A percentile compares a stretch with the other conserved stretches of the same genome.
Evolutionary conservation across 2,329 filamentous ascomycete species (phyloP).

Genomic region (Claviceps spartinae): DNA sequence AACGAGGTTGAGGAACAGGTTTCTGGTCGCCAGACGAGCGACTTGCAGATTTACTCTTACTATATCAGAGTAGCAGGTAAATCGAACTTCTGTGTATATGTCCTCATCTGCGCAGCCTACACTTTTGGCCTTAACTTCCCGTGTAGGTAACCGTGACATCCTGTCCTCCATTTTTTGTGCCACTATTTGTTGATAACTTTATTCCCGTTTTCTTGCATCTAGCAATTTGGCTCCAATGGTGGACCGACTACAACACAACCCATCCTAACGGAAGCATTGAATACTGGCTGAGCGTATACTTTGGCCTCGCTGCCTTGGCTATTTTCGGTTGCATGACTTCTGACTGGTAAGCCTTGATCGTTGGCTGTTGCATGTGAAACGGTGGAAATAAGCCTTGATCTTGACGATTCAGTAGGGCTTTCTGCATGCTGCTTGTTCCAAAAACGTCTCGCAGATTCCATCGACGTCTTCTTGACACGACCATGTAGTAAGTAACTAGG

Average conservation of each 20-base stretch:
- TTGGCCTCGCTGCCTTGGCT: slow-evolving; percentile 6
- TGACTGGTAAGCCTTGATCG: slow-evolving; percentile 6
- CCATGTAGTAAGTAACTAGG: slow-evolving; percentile 13
- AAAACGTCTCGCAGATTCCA: slow-evolving; percentile 12
- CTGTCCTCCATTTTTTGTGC: background rate
- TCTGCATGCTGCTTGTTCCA: slow-evolving; percentile 15
- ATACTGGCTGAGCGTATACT: slow-evolving; percentile 12
- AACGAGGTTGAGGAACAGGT: slow-evolving; percentile 8
- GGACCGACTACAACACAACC: slow-evolving; percentile 10
- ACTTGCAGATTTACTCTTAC: slow-evolving; percentile 9
- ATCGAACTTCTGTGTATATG: slow-evolving; percentile 7
- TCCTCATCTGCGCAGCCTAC: slow-evolving; percentile 9
- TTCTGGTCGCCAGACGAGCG: slow-evolving; percentile 7
- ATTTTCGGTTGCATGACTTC: slow-evolving; percentile 8
- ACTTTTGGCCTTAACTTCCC: slow-evolving; percentile 12
- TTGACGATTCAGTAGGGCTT: slow-evolving; percentile 7
- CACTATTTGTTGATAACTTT: background rate
- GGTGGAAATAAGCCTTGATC: background rate
- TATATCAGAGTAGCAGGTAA: slow-evolving; percentile 10
- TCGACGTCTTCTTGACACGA: slow-evolving; percentile 14
- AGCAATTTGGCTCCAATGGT: slow-evolving; percentile 15
- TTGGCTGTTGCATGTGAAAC: background rate
- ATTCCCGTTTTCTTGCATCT: background rate
- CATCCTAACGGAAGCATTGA: slow-evolving; percentile 10
- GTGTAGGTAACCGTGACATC: slow-evolving; percentile 5